These are phyloP conservation scores for Pueraria montana DNA, from an alignment of 306 rosid genomes.

Conservation along the genomic window DNA sequence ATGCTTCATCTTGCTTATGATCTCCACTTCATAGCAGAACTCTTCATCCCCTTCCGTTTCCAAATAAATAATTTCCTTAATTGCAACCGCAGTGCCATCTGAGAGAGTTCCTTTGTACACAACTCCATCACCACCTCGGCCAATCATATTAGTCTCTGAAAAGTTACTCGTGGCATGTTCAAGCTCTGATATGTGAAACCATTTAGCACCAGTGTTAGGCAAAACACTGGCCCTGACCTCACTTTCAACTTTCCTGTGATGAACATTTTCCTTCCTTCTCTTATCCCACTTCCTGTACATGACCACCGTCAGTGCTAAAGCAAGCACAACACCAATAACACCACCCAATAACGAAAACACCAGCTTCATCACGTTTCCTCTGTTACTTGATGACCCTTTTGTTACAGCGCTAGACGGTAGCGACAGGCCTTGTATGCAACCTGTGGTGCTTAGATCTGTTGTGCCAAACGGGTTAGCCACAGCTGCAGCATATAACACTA, in stretches of 20 bases:
- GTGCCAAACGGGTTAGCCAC: slow-evolving; percentile 75
- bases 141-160: slow-evolving; percentile 70
- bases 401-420: background rate
- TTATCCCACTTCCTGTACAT: slow-evolving; percentile 57
- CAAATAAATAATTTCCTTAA: slow-evolving; percentile 68
- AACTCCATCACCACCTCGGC: slow-evolving; percentile 78
- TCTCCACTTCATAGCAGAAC: slow-evolving; percentile 79
- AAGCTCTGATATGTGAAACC: slow-evolving; percentile 76
- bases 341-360: slow-evolving; percentile 66
- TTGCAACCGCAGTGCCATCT: slow-evolving; percentile 74
- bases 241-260: slow-evolving; percentile 59
- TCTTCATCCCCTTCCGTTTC: slow-evolving; percentile 80
- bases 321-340: slow-evolving; percentile 54
- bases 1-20: slow-evolving; percentile 83
- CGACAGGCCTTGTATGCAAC: slow-evolving; percentile 68
- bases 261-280: slow-evolving; percentile 51
- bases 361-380: slow-evolving; percentile 46
- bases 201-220: slow-evolving; percentile 72
- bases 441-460: slow-evolving; percentile 56
- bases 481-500: slow-evolving; percentile 67
- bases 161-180: slow-evolving; percentile 76
- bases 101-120: slow-evolving; percentile 78
- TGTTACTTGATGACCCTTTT: slow-evolving; percentile 30
- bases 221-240: slow-evolving; percentile 64
- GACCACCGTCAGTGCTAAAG: slow-evolving; percentile 45